phyloP scores from a whole-genome alignment of 2,329 filamentous ascomycete genomes.

The Sclerotinia subarctica region DNA sequence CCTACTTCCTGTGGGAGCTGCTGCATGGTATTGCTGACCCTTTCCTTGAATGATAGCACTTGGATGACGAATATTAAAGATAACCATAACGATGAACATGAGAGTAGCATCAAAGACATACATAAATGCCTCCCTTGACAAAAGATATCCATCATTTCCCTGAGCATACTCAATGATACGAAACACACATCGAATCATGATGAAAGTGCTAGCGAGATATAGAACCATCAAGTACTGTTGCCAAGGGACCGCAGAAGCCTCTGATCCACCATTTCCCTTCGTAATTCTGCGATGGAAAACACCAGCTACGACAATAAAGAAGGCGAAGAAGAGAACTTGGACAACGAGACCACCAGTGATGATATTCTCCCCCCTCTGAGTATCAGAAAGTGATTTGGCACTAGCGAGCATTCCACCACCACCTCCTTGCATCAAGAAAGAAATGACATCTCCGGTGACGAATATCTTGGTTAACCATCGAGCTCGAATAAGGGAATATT shows the following conservation, averaged over 20 bases:
- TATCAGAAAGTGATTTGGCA: constrained; percentile 24
- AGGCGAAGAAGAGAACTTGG: constrained; percentile 51
- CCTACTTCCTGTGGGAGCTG: neutral
- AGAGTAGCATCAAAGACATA: constrained; percentile 48
- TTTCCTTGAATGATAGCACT: constrained; percentile 12
- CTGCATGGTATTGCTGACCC: neutral
- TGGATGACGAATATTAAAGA: constrained; percentile 42
- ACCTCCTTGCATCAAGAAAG: constrained; percentile 43
- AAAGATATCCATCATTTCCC: constrained; percentile 45
- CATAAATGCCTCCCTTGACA: constrained; percentile 45
- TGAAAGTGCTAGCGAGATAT: constrained; percentile 44
- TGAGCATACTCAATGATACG: constrained; percentile 48
- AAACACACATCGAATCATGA: constrained; percentile 49
- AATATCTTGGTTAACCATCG: constrained; percentile 46
- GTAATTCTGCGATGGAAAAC: constrained; percentile 28
- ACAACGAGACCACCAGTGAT: constrained; percentile 48
- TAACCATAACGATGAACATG: constrained; percentile 42
- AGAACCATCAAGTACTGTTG: constrained; percentile 42
- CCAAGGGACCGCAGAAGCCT: constrained; percentile 23
- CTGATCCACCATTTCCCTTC: constrained; percentile 18
- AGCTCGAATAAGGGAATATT: constrained; percentile 38
- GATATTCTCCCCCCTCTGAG: constrained; percentile 41
- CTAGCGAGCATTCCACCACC: constrained; percentile 28
- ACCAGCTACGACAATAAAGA: constrained; percentile 43
- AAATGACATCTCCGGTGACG: constrained; percentile 45